Base-by-base conservation (phyloP, 164 flowering plant genomes). In the Tetrastigma voinierianum region DNA sequence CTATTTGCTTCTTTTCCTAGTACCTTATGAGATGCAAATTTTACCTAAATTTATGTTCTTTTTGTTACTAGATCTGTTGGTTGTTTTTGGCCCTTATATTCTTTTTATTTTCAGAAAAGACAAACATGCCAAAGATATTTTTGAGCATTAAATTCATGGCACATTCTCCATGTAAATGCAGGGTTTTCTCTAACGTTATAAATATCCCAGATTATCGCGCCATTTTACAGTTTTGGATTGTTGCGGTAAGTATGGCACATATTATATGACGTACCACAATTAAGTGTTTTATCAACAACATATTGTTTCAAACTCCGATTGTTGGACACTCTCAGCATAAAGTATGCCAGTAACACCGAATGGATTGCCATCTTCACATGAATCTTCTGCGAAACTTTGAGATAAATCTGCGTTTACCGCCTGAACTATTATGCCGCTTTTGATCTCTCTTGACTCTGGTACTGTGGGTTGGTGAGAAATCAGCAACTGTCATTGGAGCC, bases 381-480 rank as follows among this genome's bases (percentile, higher is more conserved):
- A 21, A 46, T 14, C 47, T 46, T 13, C 10, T 44, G 12, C 18
- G 1, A 16, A 8, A 13, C 45, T 13, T 59, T 20, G 24, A 40
- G 1, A 4, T 25, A 3, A 14, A 10, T 17, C 52, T 10, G 20
- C 53, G 59, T n/a, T 20, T 67, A 1, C 12, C 48, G 8, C 17
- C 15, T 44, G n/a, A 48, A 16, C 14, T 32, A 9, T 10, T 49
- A 15, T 51, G 4, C 54, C 9, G n/a, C n/a, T 45, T 53, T 54
- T 24, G 19, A 51, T 67, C 70, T 4, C 18, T 48, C 57, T 56
- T 67, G 99, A 98, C 99, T 77, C 91, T 96, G 99, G 98, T 25
- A 96, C 93, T 73, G 99, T n/a, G 99, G 19, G 99, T 96, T 59
- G 99, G 99, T 61, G 96, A 90, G 82, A 87, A 90, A 76, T 92